These are phyloP conservation scores for Cyclotella atomus DNA, from an alignment of 108 stramenopile genomes.

Conservation along the genomic window DNA sequence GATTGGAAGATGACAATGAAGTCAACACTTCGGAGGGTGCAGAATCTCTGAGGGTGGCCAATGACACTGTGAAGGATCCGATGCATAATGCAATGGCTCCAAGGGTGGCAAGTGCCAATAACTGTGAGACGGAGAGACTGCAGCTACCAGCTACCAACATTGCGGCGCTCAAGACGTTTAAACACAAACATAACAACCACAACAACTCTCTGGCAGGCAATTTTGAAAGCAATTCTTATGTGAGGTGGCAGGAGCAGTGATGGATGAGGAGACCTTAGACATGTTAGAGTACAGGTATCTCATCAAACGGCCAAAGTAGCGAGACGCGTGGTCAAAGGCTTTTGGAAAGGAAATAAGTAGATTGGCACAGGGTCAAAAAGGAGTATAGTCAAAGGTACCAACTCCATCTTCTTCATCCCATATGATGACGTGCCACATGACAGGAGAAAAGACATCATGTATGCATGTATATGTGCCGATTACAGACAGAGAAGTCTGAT, in stretches of 20 bases:
- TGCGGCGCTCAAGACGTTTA: too few relatives aligned
- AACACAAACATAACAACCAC: neutral
- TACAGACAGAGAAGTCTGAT: neutral
- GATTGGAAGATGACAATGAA: too few relatives aligned
- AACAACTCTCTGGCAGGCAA: neutral
- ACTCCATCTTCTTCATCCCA: neutral
- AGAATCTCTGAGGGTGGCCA: neutral
- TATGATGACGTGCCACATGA: neutral
- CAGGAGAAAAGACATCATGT: neutral
- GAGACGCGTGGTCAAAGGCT: neutral
- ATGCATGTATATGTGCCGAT: neutral
- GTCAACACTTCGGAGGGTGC: too few relatives aligned
- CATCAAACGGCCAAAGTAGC: neutral
- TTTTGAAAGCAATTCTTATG: neutral
- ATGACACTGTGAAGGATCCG: neutral
- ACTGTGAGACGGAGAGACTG: neutral
- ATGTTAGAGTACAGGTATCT: slow-evolving; percentile 4
- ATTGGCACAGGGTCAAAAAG: neutral
- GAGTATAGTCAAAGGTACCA: neutral
- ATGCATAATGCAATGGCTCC: neutral
- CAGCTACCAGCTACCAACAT: too few relatives aligned
- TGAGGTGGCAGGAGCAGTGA: neutral
- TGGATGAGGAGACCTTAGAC: neutral
- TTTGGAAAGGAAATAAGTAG: slow-evolving; percentile 2
- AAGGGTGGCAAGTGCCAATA: neutral